A percentile compares a stretch with the other conserved stretches of the same genome.
phyloP scores from a whole-genome alignment of 208 protist genomes.

The Angomonas deanei region DNA sequence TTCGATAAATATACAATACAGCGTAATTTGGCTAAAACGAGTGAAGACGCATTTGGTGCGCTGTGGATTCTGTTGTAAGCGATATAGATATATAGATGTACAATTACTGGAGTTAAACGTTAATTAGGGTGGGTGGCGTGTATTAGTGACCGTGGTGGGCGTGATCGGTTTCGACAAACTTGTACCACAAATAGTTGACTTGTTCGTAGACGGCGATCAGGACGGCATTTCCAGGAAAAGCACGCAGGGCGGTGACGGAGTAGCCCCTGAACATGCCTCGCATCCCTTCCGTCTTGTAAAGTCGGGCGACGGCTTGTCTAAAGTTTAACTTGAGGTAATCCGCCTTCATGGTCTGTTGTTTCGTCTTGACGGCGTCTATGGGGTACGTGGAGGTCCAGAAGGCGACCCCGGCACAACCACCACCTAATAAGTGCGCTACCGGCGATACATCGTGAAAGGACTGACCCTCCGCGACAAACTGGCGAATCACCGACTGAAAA shows the following conservation, averaged over 20 bases:
- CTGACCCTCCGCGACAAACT: constrained; percentile 54
- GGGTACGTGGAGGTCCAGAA: constrained; percentile 90
- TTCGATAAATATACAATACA: too few relatives aligned
- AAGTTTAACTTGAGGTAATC: constrained; percentile 78
- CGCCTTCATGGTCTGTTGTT: constrained; percentile 84
- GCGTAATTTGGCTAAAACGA: too few relatives aligned
- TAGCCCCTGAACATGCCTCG: constrained; percentile 85
- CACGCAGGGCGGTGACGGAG: constrained; percentile 78
- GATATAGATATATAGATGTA: too few relatives aligned
- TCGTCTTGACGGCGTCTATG: constrained; percentile 87
- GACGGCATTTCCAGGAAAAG: constrained; percentile 88
- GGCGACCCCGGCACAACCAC: constrained; percentile 81
- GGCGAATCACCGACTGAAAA: constrained; percentile 74
- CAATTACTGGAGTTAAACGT: too few relatives aligned
- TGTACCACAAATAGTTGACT: constrained; percentile 61
- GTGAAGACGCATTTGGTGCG: too few relatives aligned
- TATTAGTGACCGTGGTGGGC: background rate
- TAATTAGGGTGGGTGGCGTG: too few relatives aligned
- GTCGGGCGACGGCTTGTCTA: constrained; percentile 43
- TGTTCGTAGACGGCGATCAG: constrained; percentile 89
- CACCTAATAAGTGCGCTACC: constrained; percentile 74
- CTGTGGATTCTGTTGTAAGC: too few relatives aligned
- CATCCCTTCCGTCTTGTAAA: constrained; percentile 85
- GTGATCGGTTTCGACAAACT: background rate
- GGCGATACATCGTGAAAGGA: constrained; percentile 69